Evolutionary conservation across 176 grass and related monocot species (phyloP).

Genomic region (bread wheat (Triticum aestivum)): IWGSC_CS_RefSeq_v2.1 NC_057800.1:550732053-550732552

Average conservation of each 20-base stretch:
- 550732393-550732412: slow-evolving; percentile 29
- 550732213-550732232: slow-evolving; percentile 75
- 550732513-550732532: slow-evolving; percentile 79
- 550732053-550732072: slow-evolving; percentile 58
- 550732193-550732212: slow-evolving; percentile 89
- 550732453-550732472: slow-evolving; percentile 69
- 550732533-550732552: slow-evolving; percentile 90
- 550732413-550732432: slow-evolving; percentile 40
- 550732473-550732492: slow-evolving; percentile 88
- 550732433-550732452: slow-evolving; percentile 71
- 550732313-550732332: slow-evolving; percentile 40
- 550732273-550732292: slow-evolving; percentile 43
- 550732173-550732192: slow-evolving; percentile 57
- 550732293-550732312: slow-evolving; percentile 68
- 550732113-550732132: slow-evolving; percentile 73
- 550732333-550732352: slow-evolving; percentile 48
- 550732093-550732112: slow-evolving; percentile 43
- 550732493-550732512: slow-evolving; percentile 67
- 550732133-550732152: slow-evolving; percentile 65
- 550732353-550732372: slow-evolving; percentile 54
- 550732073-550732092: slow-evolving; percentile 65
- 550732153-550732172: slow-evolving; percentile 60
- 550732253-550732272: slow-evolving; percentile 71
- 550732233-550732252: slow-evolving; percentile 81
- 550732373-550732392: slow-evolving; percentile 54